These are phyloP conservation scores for Pseudozyma tsukubaensis DNA, from an alignment of 1,284 basidiomycete species.

Conservation along the genomic window DNA sequence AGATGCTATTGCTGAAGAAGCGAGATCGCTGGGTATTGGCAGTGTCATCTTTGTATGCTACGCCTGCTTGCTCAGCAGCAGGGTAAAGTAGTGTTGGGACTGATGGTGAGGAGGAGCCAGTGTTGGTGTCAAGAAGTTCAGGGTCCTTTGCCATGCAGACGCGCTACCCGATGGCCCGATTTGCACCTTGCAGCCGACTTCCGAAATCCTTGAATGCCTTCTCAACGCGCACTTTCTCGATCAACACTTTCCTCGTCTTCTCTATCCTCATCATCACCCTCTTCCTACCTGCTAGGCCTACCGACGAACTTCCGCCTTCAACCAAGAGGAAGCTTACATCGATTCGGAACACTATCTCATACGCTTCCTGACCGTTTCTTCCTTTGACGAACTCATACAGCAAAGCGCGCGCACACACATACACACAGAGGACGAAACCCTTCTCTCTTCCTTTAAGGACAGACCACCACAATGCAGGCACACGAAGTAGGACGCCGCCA, in stretches of 20 bases:
- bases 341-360: no score
- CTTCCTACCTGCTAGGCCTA: no score
- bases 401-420: no score
- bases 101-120: no score
- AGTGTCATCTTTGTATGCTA: conserved; percentile 15
- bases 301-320: no score
- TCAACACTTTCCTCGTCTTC: not conserved
- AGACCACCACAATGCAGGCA: conserved; percentile 14
- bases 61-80: no score
- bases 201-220: not conserved
- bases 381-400: not conserved
- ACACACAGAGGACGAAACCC: not conserved
- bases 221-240: not conserved
- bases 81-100: no score
- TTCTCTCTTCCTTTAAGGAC: not conserved
- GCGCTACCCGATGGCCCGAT: no score
- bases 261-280: not conserved
- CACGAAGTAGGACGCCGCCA: conserved; percentile 48
- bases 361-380: not conserved
- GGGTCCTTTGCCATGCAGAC: no score
- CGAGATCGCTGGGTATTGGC: conserved; percentile 1
- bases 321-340: no score
- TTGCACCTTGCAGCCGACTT: no score
- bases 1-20: not conserved
- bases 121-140: no score